These are phyloP conservation scores for Chimonanthus salicifolius DNA, from an alignment of 164 flowering plant species.

Conservation along the genomic window DNA sequence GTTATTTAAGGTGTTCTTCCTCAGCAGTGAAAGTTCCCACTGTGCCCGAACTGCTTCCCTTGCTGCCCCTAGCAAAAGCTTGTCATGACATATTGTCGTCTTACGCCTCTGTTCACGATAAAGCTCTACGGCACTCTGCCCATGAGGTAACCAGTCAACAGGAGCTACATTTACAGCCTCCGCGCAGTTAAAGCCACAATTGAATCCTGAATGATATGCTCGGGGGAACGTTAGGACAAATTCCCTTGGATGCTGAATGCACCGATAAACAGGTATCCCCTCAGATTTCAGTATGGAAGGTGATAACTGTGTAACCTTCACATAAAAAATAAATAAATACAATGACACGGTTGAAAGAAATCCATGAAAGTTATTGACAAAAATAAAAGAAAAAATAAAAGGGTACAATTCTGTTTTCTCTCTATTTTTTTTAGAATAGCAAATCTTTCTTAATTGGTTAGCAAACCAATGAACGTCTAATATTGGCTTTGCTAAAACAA, in stretches of 20 bases:
- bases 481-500: no score
- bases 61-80: constrained; percentile 67
- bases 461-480: no score
- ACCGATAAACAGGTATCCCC: constrained; percentile 74
- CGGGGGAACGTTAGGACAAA: constrained; percentile 75
- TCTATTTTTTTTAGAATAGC: no score
- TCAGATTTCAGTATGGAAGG: constrained; percentile 52
- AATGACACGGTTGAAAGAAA: neutral
- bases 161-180: constrained; percentile 72
- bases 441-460: no score
- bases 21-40: constrained; percentile 43
- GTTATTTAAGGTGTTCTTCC: constrained; percentile 36
- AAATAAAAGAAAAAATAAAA: neutral
- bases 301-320: constrained; percentile 61
- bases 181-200: constrained; percentile 72
- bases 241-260: constrained; percentile 63
- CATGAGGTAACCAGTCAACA: constrained; percentile 80
- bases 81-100: constrained; percentile 71
- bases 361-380: neutral
- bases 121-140: constrained; percentile 55
- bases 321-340: neutral
- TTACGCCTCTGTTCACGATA: constrained; percentile 45
- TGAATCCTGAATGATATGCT: constrained; percentile 67
- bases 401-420: no score
- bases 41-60: constrained; percentile 62